Evolutionary conservation across 768 basidiomycete species (phyloP), one percentile per base, ranked within the genome.

Genomic region (Dentipellis sp.): DNA sequence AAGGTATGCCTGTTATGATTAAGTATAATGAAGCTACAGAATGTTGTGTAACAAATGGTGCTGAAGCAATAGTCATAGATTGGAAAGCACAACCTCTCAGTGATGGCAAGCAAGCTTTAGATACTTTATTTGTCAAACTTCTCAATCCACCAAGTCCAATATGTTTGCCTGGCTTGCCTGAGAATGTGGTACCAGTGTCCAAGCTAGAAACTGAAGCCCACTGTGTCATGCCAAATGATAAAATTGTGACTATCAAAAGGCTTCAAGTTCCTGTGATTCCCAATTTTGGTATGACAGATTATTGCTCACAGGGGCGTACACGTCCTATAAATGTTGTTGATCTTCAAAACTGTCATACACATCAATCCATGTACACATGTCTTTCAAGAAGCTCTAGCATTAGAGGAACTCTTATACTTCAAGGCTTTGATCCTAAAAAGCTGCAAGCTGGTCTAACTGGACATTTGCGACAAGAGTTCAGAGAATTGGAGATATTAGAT

Each of bases 211-310:
- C 54, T 2, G 23, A n/a, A 11, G 34, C 61, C 4, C 22, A 51
- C 19, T 62, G 56, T 35, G 11, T n/a, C 29, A 37, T 63, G 23
- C 57, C 52, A n/a, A 42, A 55, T 35, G 63, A 55, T 14, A 19
- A 14, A 10, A 40, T 5, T n/a, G 10, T 57, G 1, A 12, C 17
- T 1, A 35, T 65, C 16, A 22, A 16, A 1, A 29, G 65, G n/a
- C 8, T 40, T 4, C 64, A 67, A 36, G 55, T 62, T 1, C 56
- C 17, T 10, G 47, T 62, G 1, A 37, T 65, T 0, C 66, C 60
- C 1, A 62, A 64, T 47, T 67, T 67, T 52, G 59, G 60, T 5
- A 64, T 65, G 59, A 62, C 64, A 14, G 63, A 67, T 50, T 66
- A 54, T 54, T 47, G 37, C 16, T 62, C 50, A 19, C 65, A 66